Base-by-base conservation (phyloP, 768 basidiomycete genomes). In the Lactarius deliciosus region DNA sequence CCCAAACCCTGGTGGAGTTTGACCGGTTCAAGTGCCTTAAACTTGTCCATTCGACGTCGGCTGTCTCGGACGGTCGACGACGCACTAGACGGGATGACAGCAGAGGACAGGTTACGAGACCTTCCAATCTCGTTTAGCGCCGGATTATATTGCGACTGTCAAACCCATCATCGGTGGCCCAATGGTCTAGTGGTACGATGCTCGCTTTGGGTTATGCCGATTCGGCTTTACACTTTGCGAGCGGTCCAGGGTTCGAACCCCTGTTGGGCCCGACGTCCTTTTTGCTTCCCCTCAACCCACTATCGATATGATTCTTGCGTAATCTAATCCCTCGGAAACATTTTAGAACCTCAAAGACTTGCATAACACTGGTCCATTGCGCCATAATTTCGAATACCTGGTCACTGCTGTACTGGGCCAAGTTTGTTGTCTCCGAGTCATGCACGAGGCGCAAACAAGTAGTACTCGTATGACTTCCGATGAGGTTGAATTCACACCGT, bases 11-110 rank as follows among this genome's bases (percentile, higher is more conserved):
- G 58, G 43, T 78, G 73, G 28, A 78, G 73, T 57, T 74, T 73
- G 63, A 77, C 76, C 20, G 94, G 93, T 74, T 94, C 90, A 47
- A 96, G 84, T 0, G 91, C 84, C n/a, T 86, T 81, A 77, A 95
- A 95, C 77, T 91, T 91, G 79, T 96, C 89, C 92, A 93, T 91
- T 43, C 36, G 57, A 66, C 50, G 47, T 38, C 40, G 54, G 54
- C 61, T 5, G 62, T 36, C n/a, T 34, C 47, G 41, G 50, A 25
- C 22, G 22, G 50, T 50, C 22, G 22, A 11, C 25, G 10, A 22
- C 3, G n/a, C 45, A 20, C 20, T 47, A 22, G 40, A 41, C 38
- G 47, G 13, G 13, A 13, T 50, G 50, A 50, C 22, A 15, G 50
- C 25, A 60, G 0, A 34, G 30, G 57, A 22, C 32, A 60, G n/a